A percentile compares a stretch with the other conserved stretches of the same genome.
These are phyloP conservation scores for Xenoacremonium recifei DNA, from an alignment of 2,329 filamentous ascomycete species.

Conservation along the genomic window DNA sequence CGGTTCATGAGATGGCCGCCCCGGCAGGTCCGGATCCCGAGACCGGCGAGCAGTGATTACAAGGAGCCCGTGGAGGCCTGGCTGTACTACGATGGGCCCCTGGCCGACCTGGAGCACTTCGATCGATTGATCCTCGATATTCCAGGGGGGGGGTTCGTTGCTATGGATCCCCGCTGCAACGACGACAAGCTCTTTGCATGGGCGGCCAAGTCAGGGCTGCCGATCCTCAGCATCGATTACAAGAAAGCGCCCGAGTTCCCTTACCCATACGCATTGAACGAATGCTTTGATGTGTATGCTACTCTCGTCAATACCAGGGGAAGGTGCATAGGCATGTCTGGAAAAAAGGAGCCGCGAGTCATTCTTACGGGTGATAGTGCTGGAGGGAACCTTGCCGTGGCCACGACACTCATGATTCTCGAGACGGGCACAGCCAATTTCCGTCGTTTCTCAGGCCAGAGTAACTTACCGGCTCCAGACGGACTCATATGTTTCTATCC, in stretches of 20 bases:
- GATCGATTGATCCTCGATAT: constrained; percentile 82
- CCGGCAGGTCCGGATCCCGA: constrained; percentile 77
- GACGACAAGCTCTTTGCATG: constrained; percentile 93
- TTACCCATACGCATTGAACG: constrained; percentile 48
- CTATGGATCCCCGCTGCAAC: constrained; percentile 92
- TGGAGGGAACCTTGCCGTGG: constrained; percentile 53
- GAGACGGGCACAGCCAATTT: constrained; percentile 60
- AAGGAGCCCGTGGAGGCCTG: constrained; percentile 79
- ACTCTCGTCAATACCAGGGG: constrained; percentile 36
- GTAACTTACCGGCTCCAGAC: constrained; percentile 68
- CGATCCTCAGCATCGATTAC: constrained; percentile 89
- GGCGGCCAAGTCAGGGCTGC: constrained; percentile 86
- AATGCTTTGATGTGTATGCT: constrained; percentile 48
- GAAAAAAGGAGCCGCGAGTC: constrained; percentile 36
- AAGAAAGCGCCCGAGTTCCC: constrained; percentile 50
- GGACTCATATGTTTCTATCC: constrained; percentile 88
- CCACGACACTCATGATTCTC: constrained; percentile 84
- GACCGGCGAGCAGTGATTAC: constrained; percentile 78
- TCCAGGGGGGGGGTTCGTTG: constrained; percentile 91
- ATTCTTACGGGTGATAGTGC: constrained; percentile 49
- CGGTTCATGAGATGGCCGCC: constrained; percentile 79
- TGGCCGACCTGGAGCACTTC: constrained; percentile 74
- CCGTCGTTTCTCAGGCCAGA: constrained; percentile 33
- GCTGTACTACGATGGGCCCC: constrained; percentile 90
- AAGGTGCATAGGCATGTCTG: constrained; percentile 45